A percentile compares a stretch with the other conserved stretches of the same genome.
phyloP scores from a whole-genome alignment of 1,284 basidiomycete genomes.

The Microbotryum intermedium region DNA sequence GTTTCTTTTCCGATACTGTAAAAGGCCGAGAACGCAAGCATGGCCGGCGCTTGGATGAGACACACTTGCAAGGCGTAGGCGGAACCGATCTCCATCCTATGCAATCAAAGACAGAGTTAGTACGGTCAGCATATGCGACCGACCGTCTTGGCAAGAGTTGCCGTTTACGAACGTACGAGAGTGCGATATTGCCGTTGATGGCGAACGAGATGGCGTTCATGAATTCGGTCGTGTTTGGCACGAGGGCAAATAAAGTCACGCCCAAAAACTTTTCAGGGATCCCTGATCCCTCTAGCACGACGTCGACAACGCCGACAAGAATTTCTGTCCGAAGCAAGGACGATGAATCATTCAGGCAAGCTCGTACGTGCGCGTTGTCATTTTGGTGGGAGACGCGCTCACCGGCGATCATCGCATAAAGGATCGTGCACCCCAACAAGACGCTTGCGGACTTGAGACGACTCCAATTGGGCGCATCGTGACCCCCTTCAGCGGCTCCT shows the following conservation, averaged over 20 bases:
- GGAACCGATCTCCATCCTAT: constrained; percentile 97
- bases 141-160: neutral
- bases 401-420: constrained; percentile 96
- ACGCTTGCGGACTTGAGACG: constrained; percentile 76
- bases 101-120: neutral
- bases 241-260: constrained; percentile 89
- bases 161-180: constrained; percentile 49
- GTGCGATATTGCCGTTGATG: constrained; percentile 89
- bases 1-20: constrained; percentile 63
- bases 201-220: constrained; percentile 99
- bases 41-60: constrained; percentile 92
- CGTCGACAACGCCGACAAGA: constrained; percentile 90
- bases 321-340: constrained; percentile 40
- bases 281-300: constrained; percentile 82
- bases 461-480: constrained; percentile 95
- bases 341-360: neutral
- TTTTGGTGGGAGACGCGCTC: constrained; percentile 34
- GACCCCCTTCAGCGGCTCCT: constrained; percentile 60
- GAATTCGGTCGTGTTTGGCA: constrained; percentile 98
- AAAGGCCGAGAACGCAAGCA: constrained; percentile 96
- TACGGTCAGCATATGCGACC: neutral
- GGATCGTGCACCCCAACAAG: constrained; percentile 73
- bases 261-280: constrained; percentile 98
- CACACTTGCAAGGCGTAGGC: constrained; percentile 98
- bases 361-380: no score